Base-by-base conservation (phyloP, 768 basidiomycete species). In the Lactarius tabidus region DNA sequence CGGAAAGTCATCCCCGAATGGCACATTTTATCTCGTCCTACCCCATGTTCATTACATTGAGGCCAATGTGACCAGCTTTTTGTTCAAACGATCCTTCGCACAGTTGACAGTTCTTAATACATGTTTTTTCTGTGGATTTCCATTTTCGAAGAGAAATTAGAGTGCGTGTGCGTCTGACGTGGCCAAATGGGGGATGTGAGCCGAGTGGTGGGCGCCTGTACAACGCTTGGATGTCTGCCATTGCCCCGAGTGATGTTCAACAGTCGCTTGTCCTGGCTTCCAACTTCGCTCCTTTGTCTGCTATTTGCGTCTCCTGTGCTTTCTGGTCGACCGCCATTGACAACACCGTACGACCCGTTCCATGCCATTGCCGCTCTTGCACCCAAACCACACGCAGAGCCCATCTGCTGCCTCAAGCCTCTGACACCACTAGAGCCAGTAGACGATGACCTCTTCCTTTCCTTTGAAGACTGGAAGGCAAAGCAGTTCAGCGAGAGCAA, bases 381-480 rank as follows among this genome's bases (percentile, higher is more conserved):
- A 7, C 80, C 79, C 7, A 84, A 79, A 67, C 77, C 75, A 23
- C 79, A 85, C 10, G 83, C 85, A 54, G 82, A 74, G 10, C 88
- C 86, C 3, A 70, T 90, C 58, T 93, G 90, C 76, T 89, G 88
- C 71, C 77, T 93, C 60, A 86, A 82, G 54, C 83, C 87, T 6
- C 70, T 82, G 48, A 74, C 75, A 1, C 72, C 74, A 0, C 71
- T 76, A 4, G 74, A 76, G 52, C 73, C 83, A 2, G 73, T 77
- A 8, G 86, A 86, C 58, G 85, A 87, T 68, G 85, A 87, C 59
- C 75, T 88, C 6, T 76, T 93, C 26, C 82, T 92, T 26, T 90
- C 90, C 0, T 95, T 95, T 71, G 89, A 93, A 71, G 92, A 93
- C 69, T 95, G 92, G 92, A 92, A 92, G 71, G 84, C 84, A 36